These are phyloP conservation scores for Gaillardinia entomophila DNA, from an alignment of 805 yeast species.

Conservation along the genomic window DNA sequence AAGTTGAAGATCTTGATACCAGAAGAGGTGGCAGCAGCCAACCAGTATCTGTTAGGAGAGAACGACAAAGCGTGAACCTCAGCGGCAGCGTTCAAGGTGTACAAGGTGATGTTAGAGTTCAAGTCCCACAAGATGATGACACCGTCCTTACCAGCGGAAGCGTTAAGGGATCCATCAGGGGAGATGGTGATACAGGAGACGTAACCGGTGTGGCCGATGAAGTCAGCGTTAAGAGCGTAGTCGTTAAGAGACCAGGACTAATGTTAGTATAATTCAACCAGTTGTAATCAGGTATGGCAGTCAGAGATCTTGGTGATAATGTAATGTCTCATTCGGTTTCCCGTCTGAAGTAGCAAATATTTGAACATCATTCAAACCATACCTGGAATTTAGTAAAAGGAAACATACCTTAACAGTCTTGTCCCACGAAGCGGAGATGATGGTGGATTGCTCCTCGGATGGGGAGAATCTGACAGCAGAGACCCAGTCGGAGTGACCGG, in stretches of 20 bases:
- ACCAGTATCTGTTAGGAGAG: slow-evolving; percentile 99
- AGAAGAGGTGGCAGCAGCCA: slow-evolving; percentile 97
- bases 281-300: no score
- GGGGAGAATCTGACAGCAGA: slow-evolving; percentile 97
- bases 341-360: slow-evolving; percentile 99
- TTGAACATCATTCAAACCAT: slow-evolving; percentile 53
- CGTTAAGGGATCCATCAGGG: slow-evolving; percentile 99
- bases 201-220: slow-evolving; percentile 99
- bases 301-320: slow-evolving; percentile 99
- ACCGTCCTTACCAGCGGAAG: slow-evolving; percentile 99
- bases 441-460: slow-evolving; percentile 61
- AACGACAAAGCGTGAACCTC: slow-evolving; percentile 97
- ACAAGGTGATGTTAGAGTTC: slow-evolving; percentile 75
- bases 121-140: slow-evolving; percentile 97
- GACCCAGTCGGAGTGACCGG: slow-evolving; percentile 99
- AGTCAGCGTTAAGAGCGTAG: slow-evolving; percentile 87
- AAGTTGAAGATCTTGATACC: slow-evolving; percentile 98
- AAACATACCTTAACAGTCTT: slow-evolving; percentile 96
- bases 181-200: slow-evolving; percentile 94
- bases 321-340: slow-evolving; percentile 88
- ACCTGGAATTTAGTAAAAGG: slow-evolving; percentile 6
- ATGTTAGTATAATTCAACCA: slow-evolving; percentile 43
- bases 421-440: slow-evolving; percentile 98
- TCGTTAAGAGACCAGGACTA: slow-evolving; percentile 93
- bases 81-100: slow-evolving; percentile 92